Evolutionary conservation across 2,329 filamentous ascomycete species (phyloP).

Genomic region (Cercospora berteroae): DNA sequence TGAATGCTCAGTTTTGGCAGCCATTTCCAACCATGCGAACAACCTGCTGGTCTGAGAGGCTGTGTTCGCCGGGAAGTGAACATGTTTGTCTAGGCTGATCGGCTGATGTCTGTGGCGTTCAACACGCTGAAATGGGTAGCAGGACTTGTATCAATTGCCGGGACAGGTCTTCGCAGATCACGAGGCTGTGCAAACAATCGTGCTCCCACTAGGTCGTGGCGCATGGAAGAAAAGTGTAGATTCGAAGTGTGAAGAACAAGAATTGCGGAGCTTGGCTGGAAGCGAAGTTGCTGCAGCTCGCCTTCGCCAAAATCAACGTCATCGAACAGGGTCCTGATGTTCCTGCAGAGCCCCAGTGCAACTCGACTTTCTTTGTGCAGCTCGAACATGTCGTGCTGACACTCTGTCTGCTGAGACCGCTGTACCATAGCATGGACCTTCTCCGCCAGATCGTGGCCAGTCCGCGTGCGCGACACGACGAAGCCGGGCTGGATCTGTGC

Average conservation of each 20-base stretch:
- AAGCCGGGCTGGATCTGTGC: slow-evolving; percentile 88
- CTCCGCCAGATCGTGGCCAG: slow-evolving; percentile 89
- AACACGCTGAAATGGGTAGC: background rate
- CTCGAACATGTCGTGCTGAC: background rate
- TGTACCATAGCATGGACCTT: slow-evolving; percentile 42
- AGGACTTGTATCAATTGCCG: background rate
- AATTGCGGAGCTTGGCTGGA: background rate
- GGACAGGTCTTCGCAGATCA: background rate
- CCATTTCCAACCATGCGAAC: background rate
- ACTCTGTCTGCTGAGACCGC: too few species aligned
- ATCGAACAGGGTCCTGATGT: background rate
- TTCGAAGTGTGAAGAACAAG: background rate
- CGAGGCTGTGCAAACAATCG: background rate
- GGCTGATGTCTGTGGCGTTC: background rate
- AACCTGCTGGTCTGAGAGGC: background rate
- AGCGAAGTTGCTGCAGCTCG: background rate
- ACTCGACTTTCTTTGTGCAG: background rate
- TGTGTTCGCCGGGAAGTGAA: background rate
- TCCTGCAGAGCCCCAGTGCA: background rate
- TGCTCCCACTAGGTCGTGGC: background rate
- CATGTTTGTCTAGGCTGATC: background rate
- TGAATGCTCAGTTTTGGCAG: background rate
- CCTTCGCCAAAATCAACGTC: background rate
- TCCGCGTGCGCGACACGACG: slow-evolving; percentile 76
- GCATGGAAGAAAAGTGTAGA: background rate